Conservation (phyloP, 306 rosid species). For the Glycyrrhiza uralensis region DNA sequence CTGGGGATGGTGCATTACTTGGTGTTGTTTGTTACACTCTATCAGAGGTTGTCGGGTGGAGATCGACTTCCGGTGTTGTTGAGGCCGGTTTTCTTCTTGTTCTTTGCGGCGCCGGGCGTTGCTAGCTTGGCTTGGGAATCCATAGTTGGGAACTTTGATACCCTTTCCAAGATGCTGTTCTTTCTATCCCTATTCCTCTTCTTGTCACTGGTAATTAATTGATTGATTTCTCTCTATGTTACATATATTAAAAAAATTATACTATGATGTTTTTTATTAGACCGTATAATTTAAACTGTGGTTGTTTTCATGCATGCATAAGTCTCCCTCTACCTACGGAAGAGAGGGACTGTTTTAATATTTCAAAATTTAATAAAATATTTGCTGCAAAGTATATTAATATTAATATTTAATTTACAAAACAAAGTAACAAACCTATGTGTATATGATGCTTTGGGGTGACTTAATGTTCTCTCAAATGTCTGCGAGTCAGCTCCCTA, state of each 20-base stretch:
- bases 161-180: constrained; percentile 64
- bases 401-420: too few relatives aligned
- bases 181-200: constrained; percentile 63
- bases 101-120: constrained; percentile 63
- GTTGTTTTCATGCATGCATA: constrained; percentile 14
- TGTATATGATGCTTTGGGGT: too few relatives aligned
- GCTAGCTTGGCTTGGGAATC: constrained; percentile 70
- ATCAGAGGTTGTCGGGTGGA: constrained; percentile 47
- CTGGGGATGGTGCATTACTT: constrained; percentile 61
- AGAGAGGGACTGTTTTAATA: not conserved
- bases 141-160: constrained; percentile 49
- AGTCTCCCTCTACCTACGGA: not conserved
- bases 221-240: not conserved
- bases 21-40: constrained; percentile 58
- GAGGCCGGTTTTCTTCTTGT: constrained; percentile 55
- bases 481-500: too few relatives aligned
- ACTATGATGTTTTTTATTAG: not conserved
- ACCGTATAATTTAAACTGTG: not conserved
- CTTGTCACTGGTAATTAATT: constrained; percentile 50
- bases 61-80: constrained; percentile 44
- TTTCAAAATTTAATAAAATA: not conserved
- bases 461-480: too few relatives aligned
- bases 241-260: not conserved
- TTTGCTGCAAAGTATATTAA: too few relatives aligned
- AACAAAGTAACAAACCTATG: too few relatives aligned